Evolutionary conservation across 176 grass and related monocot species (phyloP), one percentile per base, ranked within the genome.

Genomic region (Oryza meyeriana): DNA sequence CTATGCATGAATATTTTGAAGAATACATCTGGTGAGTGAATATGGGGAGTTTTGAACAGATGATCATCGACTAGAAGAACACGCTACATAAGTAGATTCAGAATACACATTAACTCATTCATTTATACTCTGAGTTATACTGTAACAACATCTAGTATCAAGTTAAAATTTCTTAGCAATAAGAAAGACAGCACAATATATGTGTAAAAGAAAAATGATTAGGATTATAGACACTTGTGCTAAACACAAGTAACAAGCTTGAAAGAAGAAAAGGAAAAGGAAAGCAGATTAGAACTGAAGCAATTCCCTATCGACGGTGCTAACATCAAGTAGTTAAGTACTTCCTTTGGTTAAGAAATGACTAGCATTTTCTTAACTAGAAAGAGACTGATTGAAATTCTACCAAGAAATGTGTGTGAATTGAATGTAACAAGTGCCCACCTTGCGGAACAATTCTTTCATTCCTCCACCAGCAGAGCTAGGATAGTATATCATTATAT

Each of bases 401-500:
- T 32, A 72, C 24, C 25, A 71, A 66, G 8, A 58, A 72, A 74
- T 69, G 57, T 38, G 10, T 59, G 61, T 11, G 1, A 55, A 76
- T 70, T 63, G 34, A 83, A n/a, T 22, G 26, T 48, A 84, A 67
- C 35, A 74, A 79, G 52, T 84, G 0, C 12, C 64, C 29, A 98
- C 95, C 92, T 98, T 98, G 66, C 92, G 82, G 67, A 98, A 98
- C 71, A 98, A 82, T 82, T 93, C 90, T 81, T 98, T 98, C 95
- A 94, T 98, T 86, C 95, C 95, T 81, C 95, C 95, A 84, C 95
- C 95, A 89, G 95, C 92, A 80, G 89, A 98, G 75, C 95, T 98
- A 83, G 95, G 95, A 86, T 98, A 98, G 63, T 98, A 98, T 87
- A 98, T 93, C 92, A 94, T 98, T 86, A 98, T 98, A 73, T 91